phyloP scores from a whole-genome alignment of 2,329 filamentous ascomycete species.

The Penicillium occitanis region DNA sequence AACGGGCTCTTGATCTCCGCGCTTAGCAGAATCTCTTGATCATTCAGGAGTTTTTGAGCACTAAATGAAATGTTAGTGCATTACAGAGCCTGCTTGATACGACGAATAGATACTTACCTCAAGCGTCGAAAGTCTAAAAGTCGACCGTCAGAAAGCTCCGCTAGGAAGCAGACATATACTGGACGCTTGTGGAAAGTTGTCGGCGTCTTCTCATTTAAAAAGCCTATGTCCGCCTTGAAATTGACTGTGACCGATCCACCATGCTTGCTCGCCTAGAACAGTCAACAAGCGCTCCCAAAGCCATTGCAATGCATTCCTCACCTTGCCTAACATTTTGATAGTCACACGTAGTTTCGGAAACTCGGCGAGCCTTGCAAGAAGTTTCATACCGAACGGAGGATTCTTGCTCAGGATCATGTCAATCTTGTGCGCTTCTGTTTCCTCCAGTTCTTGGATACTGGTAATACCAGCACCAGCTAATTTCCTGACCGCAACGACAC shows the following conservation, averaged over 20 bases:
- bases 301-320: slow-evolving; percentile 26
- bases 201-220: slow-evolving; percentile 64
- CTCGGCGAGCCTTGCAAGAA: slow-evolving; percentile 62
- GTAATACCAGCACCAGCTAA: slow-evolving; percentile 69
- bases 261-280: slow-evolving; percentile 33
- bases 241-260: slow-evolving; percentile 55
- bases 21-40: slow-evolving; percentile 61
- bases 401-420: slow-evolving; percentile 76
- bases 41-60: slow-evolving; percentile 63
- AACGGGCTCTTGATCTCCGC: slow-evolving; percentile 56
- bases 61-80: slow-evolving; percentile 39
- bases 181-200: slow-evolving; percentile 63
- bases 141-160: slow-evolving; percentile 67
- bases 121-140: slow-evolving; percentile 68
- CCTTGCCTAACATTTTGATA: slow-evolving; percentile 52
- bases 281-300: not conserved
- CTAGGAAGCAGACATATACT: slow-evolving; percentile 71
- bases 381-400: slow-evolving; percentile 74
- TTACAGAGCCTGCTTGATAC: too few relatives aligned
- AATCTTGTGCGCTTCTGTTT: slow-evolving; percentile 67
- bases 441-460: slow-evolving; percentile 68
- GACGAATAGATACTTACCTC: slow-evolving; percentile 34
- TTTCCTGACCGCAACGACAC: slow-evolving; percentile 71
- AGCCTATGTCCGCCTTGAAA: slow-evolving; percentile 67
- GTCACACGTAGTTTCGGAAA: slow-evolving; percentile 70